Base-by-base conservation (phyloP, 257 asterid genomes). In the Paulownia fortunei region DNA sequence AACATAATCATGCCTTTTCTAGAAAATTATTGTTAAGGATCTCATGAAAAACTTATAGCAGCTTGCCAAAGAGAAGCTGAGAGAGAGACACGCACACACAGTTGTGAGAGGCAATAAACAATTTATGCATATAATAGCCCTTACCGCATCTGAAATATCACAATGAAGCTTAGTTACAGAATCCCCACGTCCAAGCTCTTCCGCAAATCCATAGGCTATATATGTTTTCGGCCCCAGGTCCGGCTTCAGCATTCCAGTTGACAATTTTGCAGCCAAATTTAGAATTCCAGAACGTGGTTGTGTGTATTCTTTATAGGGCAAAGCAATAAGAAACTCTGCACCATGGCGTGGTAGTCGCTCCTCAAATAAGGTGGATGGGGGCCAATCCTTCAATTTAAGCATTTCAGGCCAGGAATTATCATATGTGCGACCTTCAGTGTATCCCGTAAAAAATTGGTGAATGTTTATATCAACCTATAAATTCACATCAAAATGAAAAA, bases 151-250 rank as follows among this genome's bases (percentile, higher is more conserved):
- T 0, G 91, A 86, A 81, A 90, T 59, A 74, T 90, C 93, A 71
- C 92, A 88, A 56, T 90, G 96, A 83, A 90, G 93, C 80, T 88
- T 91, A 8, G 96, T 91, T 46, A 91, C 92, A 24, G 96, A 91
- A 82, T 91, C 92, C 73, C 96, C 96, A 13, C 73, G 86, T 30
- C 87, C 94, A 71, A 91, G 91, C 83, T 91, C 96, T 78, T 89
- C 83, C 5, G 67, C 56, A 78, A 51, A 84, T 36, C 96, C 96
- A 84, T 91, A 89, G 8, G 94, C 94, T 65, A 87, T 84, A 78
- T 91, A 91, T 15, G 92, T 86, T 80, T 91, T 91, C 24, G 96
- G 96, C 73, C 96, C 96, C 85, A 88, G 24, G 58, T 90, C 96
- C 36, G 96, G 96, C 86, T 88, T 88, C 81, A 86, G 65, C 76